Base-by-base conservation (phyloP, 805 yeast genomes). In the Candida vartiovaarae region DNA sequence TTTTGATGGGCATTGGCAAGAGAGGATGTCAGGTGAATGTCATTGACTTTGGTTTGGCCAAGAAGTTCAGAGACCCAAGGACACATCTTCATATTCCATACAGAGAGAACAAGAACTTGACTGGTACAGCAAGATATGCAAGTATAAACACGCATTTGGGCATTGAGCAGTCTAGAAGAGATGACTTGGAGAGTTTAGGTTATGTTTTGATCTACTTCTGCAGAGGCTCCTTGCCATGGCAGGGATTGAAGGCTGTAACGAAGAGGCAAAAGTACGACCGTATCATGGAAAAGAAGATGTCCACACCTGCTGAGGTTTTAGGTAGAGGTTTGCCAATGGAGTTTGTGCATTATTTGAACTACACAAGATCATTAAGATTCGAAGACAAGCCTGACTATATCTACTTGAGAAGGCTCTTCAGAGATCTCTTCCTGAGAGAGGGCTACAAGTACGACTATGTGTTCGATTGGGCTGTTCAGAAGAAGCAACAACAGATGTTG, bases 111-210 rank as follows among this genome's bases (percentile, higher is more conserved):
- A 93, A 93, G 67, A 87, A 96, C 5, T 71, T 93, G 51, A 84
- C 95, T 63, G 99, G 99, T 39, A 93, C 99, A 3, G 99, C 98
- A n/a, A 75, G 99, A 57, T 93, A 93, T 68, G 93, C 93, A 97
- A 84, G 95, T 29, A 90, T 93, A 52, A 93, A 93, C 68, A 93
- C 99, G 8, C 99, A 93, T 66, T 70, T 93, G 57, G 99, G 99
- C 39, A 80, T 96, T 57, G 99, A 93, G 65, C 99, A 93, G 70
- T 81, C 87, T 57, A 82, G 99, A 62, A 76, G 99, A 57, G 99
- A 93, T 61, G 99, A 93, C 66, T 75, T 93, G 60, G 99, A 93
- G 69, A 87, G 95, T 44, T 73, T 93, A 59, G 99, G 97, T 31
- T 97, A 93, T 64, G 99, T 93, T 6, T 88, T 93, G 60, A 84